phyloP scores from a whole-genome alignment of 2,329 filamentous ascomycete species.

The Neofusicoccum kwambonambiense region DNA sequence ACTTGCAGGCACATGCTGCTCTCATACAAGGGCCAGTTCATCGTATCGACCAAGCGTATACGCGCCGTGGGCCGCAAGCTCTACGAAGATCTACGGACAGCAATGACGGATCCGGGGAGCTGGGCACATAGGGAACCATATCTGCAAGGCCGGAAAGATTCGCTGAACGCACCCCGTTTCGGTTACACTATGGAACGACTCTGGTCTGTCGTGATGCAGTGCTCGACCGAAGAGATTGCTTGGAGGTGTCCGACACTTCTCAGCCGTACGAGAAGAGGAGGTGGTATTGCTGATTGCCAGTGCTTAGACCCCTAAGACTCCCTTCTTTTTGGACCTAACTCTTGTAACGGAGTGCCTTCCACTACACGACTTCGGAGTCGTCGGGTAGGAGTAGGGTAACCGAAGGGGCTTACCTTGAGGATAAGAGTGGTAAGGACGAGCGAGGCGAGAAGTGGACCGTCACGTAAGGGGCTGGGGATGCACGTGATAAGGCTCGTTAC shows the following conservation, averaged over 20 bases:
- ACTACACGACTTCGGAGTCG: too few species aligned
- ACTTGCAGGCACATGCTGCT: constrained; percentile 37
- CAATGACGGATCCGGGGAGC: constrained; percentile 27
- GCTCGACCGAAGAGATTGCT: constrained; percentile 27
- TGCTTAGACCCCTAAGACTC: constrained; percentile 26
- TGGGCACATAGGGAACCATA: constrained; percentile 30
- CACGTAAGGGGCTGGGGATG: too few species aligned
- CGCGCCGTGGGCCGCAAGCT: constrained; percentile 34
- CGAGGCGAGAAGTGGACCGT: too few species aligned
- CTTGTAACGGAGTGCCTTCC: not conserved
- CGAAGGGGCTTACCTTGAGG: too few species aligned
- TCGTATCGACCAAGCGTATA: constrained; percentile 46
- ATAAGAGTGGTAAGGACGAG: too few species aligned
- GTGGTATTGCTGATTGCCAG: constrained; percentile 29
- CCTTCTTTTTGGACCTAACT: not conserved
- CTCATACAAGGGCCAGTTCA: constrained; percentile 50
- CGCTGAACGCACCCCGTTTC: constrained; percentile 28
- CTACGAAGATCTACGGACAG: constrained; percentile 33
- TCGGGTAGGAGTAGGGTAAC: too few species aligned
- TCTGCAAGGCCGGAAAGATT: constrained; percentile 26
- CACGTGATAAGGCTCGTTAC: too few species aligned
- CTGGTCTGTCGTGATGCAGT: constrained; percentile 33
- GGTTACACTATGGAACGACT: constrained; percentile 32
- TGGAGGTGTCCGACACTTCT: constrained; percentile 31
- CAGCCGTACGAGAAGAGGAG: constrained; percentile 28